Evolutionary conservation across 139 green algal genomes (phyloP).

Genomic region (Micromonas commoda): DNA sequence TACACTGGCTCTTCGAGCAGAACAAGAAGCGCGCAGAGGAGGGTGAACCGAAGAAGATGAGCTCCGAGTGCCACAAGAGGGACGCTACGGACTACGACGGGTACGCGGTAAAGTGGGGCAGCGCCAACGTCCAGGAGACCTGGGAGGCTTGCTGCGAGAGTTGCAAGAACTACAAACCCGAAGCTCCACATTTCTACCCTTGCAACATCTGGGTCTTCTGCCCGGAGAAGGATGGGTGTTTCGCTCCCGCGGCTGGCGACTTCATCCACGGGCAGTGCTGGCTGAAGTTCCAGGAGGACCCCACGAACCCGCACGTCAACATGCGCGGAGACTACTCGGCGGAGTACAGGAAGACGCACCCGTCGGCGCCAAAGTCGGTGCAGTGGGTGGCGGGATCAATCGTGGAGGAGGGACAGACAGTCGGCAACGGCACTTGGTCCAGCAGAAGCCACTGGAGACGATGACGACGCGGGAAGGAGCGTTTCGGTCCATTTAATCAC

Average conservation of each 20-base stretch:
- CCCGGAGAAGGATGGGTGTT: background rate
- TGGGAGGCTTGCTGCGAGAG: background rate
- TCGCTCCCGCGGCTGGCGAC: slow-evolving; percentile 9
- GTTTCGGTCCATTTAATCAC: too few relatives aligned
- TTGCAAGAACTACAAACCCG: slow-evolving; percentile 2
- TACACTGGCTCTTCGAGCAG: slow-evolving; percentile 2
- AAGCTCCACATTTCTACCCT: background rate
- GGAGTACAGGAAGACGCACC: slow-evolving; percentile 3
- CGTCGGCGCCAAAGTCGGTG: slow-evolving; percentile 3
- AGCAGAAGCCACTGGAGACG: background rate
- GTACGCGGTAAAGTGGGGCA: slow-evolving; percentile 10
- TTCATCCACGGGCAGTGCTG: background rate
- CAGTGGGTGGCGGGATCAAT: slow-evolving; percentile 12
- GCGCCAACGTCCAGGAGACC: background rate
- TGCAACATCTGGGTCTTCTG: slow-evolving; percentile 25
- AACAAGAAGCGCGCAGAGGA: background rate
- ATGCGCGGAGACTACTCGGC: slow-evolving; percentile 18
- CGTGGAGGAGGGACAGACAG: background rate
- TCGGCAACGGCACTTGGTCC: slow-evolving; percentile 5
- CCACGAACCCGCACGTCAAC: slow-evolving; percentile 19
- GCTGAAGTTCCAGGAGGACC: slow-evolving; percentile 26
- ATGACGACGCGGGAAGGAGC: background rate
- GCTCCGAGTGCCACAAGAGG: background rate
- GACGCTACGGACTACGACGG: slow-evolving; percentile 11
- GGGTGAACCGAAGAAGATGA: background rate